Conservation (phyloP, 768 basidiomycete species). For the Xerocomus spinulosus region DNA sequence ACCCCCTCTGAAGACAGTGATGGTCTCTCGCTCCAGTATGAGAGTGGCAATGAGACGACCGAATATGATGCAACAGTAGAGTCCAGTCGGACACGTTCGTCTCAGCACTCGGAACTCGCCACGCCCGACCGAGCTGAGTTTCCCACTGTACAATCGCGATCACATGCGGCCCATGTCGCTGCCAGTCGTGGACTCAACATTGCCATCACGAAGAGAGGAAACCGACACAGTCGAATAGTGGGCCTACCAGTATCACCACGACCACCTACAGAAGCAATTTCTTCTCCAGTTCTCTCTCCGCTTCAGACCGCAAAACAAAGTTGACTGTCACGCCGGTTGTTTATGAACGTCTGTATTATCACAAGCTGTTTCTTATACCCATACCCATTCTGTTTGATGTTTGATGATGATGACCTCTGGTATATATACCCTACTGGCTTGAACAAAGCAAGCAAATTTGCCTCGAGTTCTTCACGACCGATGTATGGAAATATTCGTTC, state of each 20-base stretch:
- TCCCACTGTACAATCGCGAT: conserved; percentile 36
- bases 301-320: conserved; percentile 24
- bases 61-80: conserved; percentile 52
- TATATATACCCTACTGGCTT: conserved; percentile 22
- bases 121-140: conserved; percentile 18
- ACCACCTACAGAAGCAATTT: conserved; percentile 12
- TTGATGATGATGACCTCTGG: conserved; percentile 3
- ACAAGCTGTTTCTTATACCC: conserved; percentile 18
- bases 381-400: conserved; percentile 24
- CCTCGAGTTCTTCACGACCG: no score
- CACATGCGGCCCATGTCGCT: conserved; percentile 57
- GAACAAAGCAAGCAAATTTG: background rate
- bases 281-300: conserved; percentile 16
- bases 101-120: conserved; percentile 23
- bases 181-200: conserved; percentile 71
- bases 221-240: conserved; percentile 60
- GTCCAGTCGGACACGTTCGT: conserved; percentile 37
- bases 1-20: conserved; percentile 66
- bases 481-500: no score
- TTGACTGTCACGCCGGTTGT: conserved; percentile 14
- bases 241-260: conserved; percentile 53
- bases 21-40: conserved; percentile 61
- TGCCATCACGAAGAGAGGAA: conserved; percentile 50
- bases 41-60: conserved; percentile 70
- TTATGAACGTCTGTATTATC: conserved; percentile 12